Evolutionary conservation across 2,329 filamentous ascomycete genomes (phyloP).

Genomic region (Xylaria sp.): DNA sequence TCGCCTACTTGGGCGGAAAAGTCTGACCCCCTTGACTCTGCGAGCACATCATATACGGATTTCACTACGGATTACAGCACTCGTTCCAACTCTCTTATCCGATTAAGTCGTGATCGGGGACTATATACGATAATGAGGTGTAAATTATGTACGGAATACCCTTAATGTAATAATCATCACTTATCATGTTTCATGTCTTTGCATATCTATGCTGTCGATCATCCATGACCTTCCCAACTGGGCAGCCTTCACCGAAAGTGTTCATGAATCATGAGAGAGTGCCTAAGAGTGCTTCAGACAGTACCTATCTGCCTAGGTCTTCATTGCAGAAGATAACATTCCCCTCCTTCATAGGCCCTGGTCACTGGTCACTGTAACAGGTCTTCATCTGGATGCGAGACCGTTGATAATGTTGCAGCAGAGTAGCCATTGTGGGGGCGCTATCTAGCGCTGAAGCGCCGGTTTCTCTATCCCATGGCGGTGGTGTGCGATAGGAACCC

Average conservation of each 20-base stretch:
- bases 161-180: background rate
- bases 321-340: background rate
- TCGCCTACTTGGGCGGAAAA: conserved; percentile 50
- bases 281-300: background rate
- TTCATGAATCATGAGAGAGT: background rate
- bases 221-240: background rate
- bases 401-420: background rate
- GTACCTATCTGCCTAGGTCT: background rate
- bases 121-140: background rate
- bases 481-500: background rate
- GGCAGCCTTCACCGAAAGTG: background rate
- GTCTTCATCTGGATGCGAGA: background rate
- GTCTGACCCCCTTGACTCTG: conserved; percentile 29
- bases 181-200: background rate
- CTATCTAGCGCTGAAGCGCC: background rate
- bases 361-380: background rate
- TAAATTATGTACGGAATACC: background rate
- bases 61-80: background rate
- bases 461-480: background rate
- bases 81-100: background rate
- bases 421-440: background rate
- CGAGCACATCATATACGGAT: no score
- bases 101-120: background rate
- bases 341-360: background rate
- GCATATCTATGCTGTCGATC: background rate